Evolutionary conservation across 2,329 filamentous ascomycete species (phyloP), one percentile per base, ranked within the genome.

Genomic region (Pyrenophora seminiperda): DNA sequence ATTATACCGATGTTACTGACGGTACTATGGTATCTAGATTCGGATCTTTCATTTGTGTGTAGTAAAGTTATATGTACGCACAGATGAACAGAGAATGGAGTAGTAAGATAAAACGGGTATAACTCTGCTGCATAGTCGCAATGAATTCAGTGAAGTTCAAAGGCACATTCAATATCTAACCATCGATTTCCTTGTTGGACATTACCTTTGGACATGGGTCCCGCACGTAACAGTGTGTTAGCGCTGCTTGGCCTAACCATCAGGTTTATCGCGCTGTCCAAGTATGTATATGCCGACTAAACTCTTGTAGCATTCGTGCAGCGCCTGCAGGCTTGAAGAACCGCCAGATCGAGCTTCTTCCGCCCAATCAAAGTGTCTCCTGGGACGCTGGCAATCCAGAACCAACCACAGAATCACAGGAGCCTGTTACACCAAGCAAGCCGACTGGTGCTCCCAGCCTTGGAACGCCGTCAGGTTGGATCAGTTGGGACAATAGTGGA

Each of bases 1-100:
- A 54, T 66, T 64, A 56, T 61, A 40, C 51, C 43, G 41, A 53
- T 33, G 41, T 39, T 45, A 17, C 29, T 50, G 54, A 62, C 50
- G 54, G 52, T 37, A 45, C 32, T 40, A 63, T 52, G 53, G 46
- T 53, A 50, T 45, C 41, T 41, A 17, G 37, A 19, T 41, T 63
- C 67, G 67, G 69, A 70, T 68, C 56, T 65, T 68, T 69, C 66
- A 70, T 70, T 61, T 69, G 52, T 20, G 40, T 47, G 68, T 55
- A 67, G 63, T 68, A 48, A 43, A 40, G n/a, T 33, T 46, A 50
- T 48, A 47, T 53, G 46, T 49, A 45, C 41, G 43, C 43, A 47
- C 54, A 50, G 53, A 56, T 53, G 51, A 45, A 58, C 43, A 40
- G 22, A 49, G 17, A 36, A 55, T 52, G 46, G 47, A 30, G 33